Base-by-base conservation (phyloP, 306 rosid genomes). In the Casuarina cunninghamiana region DNA sequence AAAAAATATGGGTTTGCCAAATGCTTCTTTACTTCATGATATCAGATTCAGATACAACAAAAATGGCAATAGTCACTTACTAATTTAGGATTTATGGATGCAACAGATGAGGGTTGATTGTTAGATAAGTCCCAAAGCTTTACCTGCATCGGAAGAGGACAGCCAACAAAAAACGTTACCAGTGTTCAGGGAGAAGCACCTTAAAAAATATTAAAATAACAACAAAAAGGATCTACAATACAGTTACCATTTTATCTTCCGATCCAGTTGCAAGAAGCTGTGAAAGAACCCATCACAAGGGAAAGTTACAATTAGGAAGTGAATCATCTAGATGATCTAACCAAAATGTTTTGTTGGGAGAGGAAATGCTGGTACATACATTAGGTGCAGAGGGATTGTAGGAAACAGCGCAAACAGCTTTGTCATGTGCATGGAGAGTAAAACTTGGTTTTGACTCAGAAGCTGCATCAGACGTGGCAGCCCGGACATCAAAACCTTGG, bases 211-310 rank as follows among this genome's bases (percentile, higher is more conserved):
- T 55, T 41, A 7, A 53, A 26, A 69, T 58, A 49, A 72, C 46
- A 65, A 68, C 44, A 60, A 62, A 38, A 13, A 46, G 32, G 32
- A 26, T 26, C 48, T 50, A 79, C 74, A 73, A 15, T 72, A 74
- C 10, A 69, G 72, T 69, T 89, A 94, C 97, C 97, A 82, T 88
- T 87, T 93, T 91, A 77, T 95, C 99, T 48, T 76, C 78, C 37
- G 99, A 95, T 83, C 96, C 97, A 58, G 97, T 95, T 46, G 99
- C 93, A 74, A 95, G 91, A 80, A 95, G 84, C 98, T 92, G 95
- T 82, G 74, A 46, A 65, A 76, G 58, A 48, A 3, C 69, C 73
- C 17, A 73, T 37, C 75, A 77, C 48, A 42, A 82, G 49, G 46
- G 44, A 48, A 51, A 62, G 80, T 82, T 68, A 86, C 53, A 75